Evolutionary conservation across 495 filamentous ascomycete species (phyloP).

Genomic region (Penicillium waksmanii): DNA sequence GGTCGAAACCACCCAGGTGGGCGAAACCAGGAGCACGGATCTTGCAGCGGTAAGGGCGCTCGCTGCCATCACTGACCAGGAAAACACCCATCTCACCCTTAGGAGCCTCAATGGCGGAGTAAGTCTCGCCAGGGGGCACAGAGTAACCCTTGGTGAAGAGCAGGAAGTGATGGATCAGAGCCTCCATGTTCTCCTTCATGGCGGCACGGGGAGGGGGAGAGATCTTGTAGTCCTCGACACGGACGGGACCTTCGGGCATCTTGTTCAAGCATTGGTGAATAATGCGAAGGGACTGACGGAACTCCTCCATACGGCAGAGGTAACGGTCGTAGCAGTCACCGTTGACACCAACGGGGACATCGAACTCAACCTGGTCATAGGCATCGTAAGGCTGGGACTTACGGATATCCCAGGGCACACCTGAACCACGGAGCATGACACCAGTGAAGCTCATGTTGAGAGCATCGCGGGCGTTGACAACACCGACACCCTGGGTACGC

Average conservation of each 20-base stretch:
- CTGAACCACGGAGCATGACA: slow-evolving; percentile 96
- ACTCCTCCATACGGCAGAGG: slow-evolving; percentile 99
- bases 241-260: slow-evolving; percentile 93
- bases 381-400: slow-evolving; percentile 97
- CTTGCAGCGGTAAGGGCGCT: slow-evolving; percentile 96
- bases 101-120: slow-evolving; percentile 95
- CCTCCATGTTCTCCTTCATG: slow-evolving; percentile 99
- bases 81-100: slow-evolving; percentile 99
- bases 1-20: slow-evolving; percentile 92
- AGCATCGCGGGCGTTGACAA: slow-evolving; percentile 88
- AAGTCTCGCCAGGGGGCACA: slow-evolving; percentile 98
- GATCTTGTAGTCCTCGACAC: slow-evolving; percentile 98
- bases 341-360: slow-evolving; percentile 94
- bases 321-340: slow-evolving; percentile 99
- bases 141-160: slow-evolving; percentile 98
- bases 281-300: slow-evolving; percentile 95
- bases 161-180: slow-evolving; percentile 98
- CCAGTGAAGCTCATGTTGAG: slow-evolving; percentile 95
- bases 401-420: slow-evolving; percentile 96
- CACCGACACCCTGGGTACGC: slow-evolving; percentile 87
- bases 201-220: slow-evolving; percentile 93
- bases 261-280: slow-evolving; percentile 99
- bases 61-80: slow-evolving; percentile 93
- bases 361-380: slow-evolving; percentile 96
- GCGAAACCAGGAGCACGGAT: slow-evolving; percentile 97